Base-by-base conservation (phyloP, 805 yeast species). In the Komagataella pseudopastoris region DNA sequence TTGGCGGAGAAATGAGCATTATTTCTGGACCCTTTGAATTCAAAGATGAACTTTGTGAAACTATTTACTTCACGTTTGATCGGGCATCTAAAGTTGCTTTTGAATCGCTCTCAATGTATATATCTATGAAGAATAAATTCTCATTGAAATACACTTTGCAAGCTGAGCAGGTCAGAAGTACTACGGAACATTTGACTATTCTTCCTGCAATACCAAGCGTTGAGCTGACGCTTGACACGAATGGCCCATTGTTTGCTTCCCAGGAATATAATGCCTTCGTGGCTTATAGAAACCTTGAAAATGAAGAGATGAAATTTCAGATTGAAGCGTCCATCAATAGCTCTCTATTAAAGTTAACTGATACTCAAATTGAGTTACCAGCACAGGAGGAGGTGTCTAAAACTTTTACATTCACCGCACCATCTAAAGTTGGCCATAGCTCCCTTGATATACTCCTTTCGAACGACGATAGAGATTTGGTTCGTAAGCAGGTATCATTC, bases 181-280 rank as follows among this genome's bases (percentile, higher is more conserved):
- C 12, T 10, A 12, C 39, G n/a, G 14, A 30, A 4, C 6, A 10
- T 30, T 12, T 30, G 6, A 30, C 39, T 14, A 30, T 30, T 30
- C 14, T 30, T 30, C 39, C 39, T 30, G 14, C 39, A 14, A 30
- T 8, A 10, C 39, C 39, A 30, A 14, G 4, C 8, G 54, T 18
- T 20, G 14, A 17, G 12, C 20, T 20, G 46, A 55, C 18, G 50
- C 14, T 22, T 52, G 51, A 16, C 51, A 47, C 2, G 20, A 43
- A 45, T 6, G 51, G 39, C 14, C n/a, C 39, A 14, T 30, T 30
- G 39, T 30, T 30, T 30, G 10, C 39, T 4, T 30, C 39, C 8
- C 39, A 30, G 39, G 14, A 30, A 30, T 30, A 30, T 30, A 14
- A 30, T 10, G 39, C 39, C 8, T 30, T 7, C 14, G 39, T 30